phyloP scores from a whole-genome alignment of 495 filamentous ascomycete genomes.

The Lasiosphaeris hirsuta region DNA sequence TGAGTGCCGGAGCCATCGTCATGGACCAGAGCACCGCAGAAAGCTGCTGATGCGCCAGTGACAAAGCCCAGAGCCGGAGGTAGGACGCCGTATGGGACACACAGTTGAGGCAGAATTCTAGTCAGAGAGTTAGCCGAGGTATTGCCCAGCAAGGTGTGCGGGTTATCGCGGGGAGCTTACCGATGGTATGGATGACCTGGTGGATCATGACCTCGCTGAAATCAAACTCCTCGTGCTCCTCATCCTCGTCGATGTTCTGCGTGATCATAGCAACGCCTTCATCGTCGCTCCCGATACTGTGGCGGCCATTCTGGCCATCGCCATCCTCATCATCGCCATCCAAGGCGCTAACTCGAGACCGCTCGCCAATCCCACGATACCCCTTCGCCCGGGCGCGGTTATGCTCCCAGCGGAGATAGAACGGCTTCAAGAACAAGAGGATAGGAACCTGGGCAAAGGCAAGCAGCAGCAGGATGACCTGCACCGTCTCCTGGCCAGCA shows the following conservation, averaged over 20 bases:
- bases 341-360: conserved; percentile 76
- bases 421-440: conserved; percentile 89
- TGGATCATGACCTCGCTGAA: conserved; percentile 97
- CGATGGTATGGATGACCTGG: conserved; percentile 97
- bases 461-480: conserved; percentile 75
- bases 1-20: conserved; percentile 79
- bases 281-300: conserved; percentile 72
- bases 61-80: conserved; percentile 96
- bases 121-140: conserved; percentile 2
- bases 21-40: conserved; percentile 95
- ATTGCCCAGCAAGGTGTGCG: conserved; percentile 10
- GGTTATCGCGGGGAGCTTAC: conserved; percentile 44
- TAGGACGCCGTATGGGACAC: conserved; percentile 99
- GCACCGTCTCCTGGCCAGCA: conserved; percentile 67
- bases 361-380: conserved; percentile 90
- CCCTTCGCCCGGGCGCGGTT: conserved; percentile 82
- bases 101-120: conserved; percentile 98
- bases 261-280: conserved; percentile 91
- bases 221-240: conserved; percentile 92
- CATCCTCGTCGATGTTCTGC: conserved; percentile 65
- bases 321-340: conserved; percentile 78
- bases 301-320: conserved; percentile 51
- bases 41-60: conserved; percentile 95
- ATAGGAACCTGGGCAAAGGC: conserved; percentile 85
- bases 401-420: conserved; percentile 89